phyloP scores from a whole-genome alignment of 2,329 filamentous ascomycete genomes.

The Hansfordia pulvinata region DNA sequence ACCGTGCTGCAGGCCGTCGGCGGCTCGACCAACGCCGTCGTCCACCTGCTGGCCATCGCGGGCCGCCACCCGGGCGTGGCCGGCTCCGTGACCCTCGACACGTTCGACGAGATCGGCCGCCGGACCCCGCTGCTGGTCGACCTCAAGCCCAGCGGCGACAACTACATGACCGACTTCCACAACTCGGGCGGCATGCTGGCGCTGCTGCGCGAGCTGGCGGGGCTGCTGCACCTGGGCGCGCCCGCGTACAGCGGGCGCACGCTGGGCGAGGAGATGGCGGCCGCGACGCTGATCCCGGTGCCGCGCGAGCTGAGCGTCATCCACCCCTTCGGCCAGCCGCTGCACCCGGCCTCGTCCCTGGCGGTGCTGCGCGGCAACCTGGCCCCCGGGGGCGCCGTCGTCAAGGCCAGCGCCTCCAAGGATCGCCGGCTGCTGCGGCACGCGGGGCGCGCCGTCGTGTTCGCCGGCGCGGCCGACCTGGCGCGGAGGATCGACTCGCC shows the following conservation, averaged over 20 bases:
- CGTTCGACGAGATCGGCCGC: slow-evolving; percentile 65
- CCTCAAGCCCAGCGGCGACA: slow-evolving; percentile 73
- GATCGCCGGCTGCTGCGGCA: slow-evolving; percentile 44
- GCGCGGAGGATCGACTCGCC: slow-evolving; percentile 44
- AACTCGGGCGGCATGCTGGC: slow-evolving; percentile 76
- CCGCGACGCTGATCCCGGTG: slow-evolving; percentile 45
- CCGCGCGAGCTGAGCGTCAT: slow-evolving; percentile 31
- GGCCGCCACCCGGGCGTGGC: slow-evolving; percentile 56
- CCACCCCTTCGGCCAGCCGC: slow-evolving; percentile 46
- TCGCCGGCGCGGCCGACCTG: slow-evolving; percentile 65
- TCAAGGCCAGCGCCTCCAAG: slow-evolving; percentile 80
- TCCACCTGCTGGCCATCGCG: slow-evolving; percentile 78
- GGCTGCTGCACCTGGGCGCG: slow-evolving; percentile 63
- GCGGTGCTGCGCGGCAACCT: slow-evolving; percentile 76
- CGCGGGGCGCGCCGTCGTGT: slow-evolving; percentile 41
- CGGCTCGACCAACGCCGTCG: slow-evolving; percentile 73
- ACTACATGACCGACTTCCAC: slow-evolving; percentile 85
- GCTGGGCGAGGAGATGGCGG: slow-evolving; percentile 63
- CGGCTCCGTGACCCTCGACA: slow-evolving; percentile 53
- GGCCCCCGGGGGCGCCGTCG: slow-evolving; percentile 69
- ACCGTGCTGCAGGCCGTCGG: slow-evolving; percentile 78
- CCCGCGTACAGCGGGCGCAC: slow-evolving; percentile 77
- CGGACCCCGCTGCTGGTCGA: slow-evolving; percentile 73
- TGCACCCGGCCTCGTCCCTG: slow-evolving; percentile 67
- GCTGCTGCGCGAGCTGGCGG: slow-evolving; percentile 64